A percentile compares a stretch with the other conserved stretches of the same genome.
These are phyloP conservation scores for Sphagnum tenellum DNA, from an alignment of 225 moss, liverwort and hornwort species.

Conservation along the genomic window DNA sequence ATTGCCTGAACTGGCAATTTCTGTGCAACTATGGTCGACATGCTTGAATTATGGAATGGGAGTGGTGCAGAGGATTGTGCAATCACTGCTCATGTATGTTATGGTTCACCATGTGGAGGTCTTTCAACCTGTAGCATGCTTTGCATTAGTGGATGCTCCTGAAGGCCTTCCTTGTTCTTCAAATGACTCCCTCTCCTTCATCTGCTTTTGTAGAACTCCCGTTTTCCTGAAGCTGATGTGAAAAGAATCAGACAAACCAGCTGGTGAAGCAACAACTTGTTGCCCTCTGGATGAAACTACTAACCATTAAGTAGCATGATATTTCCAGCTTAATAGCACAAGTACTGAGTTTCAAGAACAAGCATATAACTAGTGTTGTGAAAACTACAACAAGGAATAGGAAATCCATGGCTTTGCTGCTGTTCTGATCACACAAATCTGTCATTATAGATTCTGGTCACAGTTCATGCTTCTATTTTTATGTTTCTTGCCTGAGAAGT, in stretches of 20 bases:
- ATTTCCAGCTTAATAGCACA: not conserved
- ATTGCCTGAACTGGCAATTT: no score
- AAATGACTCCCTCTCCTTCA: not conserved
- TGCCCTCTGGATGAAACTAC: no score
- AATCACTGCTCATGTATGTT: not conserved
- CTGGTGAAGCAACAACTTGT: no score
- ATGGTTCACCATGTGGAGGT: not conserved
- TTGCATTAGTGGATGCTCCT: not conserved
- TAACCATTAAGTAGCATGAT: no score
- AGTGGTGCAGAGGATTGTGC: conserved; percentile 1
- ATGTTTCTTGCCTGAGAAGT: not conserved
- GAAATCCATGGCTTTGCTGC: no score
- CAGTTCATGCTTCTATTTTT: conserved; percentile 6
- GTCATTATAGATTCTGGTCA: not conserved
- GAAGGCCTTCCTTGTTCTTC: conserved; percentile 1
- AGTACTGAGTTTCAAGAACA: not conserved
- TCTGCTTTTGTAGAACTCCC: no score
- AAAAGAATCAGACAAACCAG: no score
- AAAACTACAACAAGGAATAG: no score
- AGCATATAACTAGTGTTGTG: not conserved
- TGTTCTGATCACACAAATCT: no score
- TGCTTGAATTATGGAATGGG: no score
- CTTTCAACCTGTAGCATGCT: conserved; percentile 1
- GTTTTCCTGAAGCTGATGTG: no score
- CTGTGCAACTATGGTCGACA: no score